These are phyloP conservation scores for Yamadazyma dushanensis DNA, from an alignment of 1,139 yeast genomes.

Conservation along the genomic window DNA sequence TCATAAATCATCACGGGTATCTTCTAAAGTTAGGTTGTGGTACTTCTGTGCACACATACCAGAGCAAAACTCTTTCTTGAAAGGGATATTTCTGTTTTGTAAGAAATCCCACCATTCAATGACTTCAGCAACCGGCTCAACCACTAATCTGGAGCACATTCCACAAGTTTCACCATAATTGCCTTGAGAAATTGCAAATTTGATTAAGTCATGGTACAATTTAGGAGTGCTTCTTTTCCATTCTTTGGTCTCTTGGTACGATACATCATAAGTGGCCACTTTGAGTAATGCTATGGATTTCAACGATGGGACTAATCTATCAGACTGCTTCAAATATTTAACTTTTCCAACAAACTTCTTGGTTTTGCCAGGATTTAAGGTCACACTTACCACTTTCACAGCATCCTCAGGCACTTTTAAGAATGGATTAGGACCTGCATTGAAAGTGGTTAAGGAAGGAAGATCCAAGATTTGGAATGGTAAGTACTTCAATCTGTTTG, in stretches of 20 bases:
- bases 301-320: slow-evolving; percentile 28
- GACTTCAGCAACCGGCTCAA: slow-evolving; percentile 44
- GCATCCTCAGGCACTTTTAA: slow-evolving; percentile 32
- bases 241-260: slow-evolving; percentile 43
- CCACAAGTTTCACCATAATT: slow-evolving; percentile 37
- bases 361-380: slow-evolving; percentile 12
- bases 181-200: slow-evolving; percentile 41
- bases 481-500: slow-evolving; percentile 34
- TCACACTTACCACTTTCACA: slow-evolving; percentile 14
- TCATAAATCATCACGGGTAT: slow-evolving; percentile 9
- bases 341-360: slow-evolving; percentile 28
- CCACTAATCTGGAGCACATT: slow-evolving; percentile 35
- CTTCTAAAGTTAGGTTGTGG: slow-evolving; percentile 13
- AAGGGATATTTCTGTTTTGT: slow-evolving; percentile 38
- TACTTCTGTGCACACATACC: slow-evolving; percentile 36
- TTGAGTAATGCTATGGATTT: slow-evolving; percentile 34
- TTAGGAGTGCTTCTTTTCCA: slow-evolving; percentile 45
- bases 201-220: slow-evolving; percentile 33
- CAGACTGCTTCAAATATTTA: slow-evolving; percentile 15
- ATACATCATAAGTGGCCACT: slow-evolving; percentile 43
- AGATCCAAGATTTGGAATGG: slow-evolving; percentile 39
- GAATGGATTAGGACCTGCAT: slow-evolving; percentile 49
- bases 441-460: slow-evolving; percentile 29
- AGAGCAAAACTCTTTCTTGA: slow-evolving; percentile 41
- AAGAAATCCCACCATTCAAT: slow-evolving; percentile 51